Percentiles rank a stretch among this genome's conserved stretches.
Conservation (phyloP, 169 alveolate genomes). For the Plasmodium chabaudi region DNA sequence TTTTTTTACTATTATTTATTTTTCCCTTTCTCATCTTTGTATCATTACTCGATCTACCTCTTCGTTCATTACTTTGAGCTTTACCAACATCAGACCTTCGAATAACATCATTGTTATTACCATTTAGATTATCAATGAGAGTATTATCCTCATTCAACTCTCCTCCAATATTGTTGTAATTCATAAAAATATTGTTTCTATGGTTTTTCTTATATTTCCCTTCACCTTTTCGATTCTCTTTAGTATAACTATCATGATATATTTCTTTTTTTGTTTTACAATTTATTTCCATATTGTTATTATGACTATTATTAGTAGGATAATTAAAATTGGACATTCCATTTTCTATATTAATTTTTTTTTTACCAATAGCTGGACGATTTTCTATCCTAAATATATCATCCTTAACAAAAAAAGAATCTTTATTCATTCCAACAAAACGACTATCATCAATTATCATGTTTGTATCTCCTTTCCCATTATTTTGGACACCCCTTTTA, state of each 20-base stretch:
- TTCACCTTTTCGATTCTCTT: background rate
- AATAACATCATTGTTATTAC: background rate
- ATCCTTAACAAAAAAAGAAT: background rate
- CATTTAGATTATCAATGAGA: background rate
- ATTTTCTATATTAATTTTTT: background rate
- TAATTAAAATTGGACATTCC: background rate
- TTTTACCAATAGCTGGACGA: background rate
- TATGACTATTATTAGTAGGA: background rate
- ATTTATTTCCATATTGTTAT: background rate
- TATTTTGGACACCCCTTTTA: background rate
- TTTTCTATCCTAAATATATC: background rate
- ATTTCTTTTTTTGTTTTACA: background rate
- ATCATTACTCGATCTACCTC: too few relatives aligned
- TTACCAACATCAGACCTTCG: too few relatives aligned
- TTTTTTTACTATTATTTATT: too few relatives aligned
- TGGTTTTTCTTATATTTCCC: background rate
- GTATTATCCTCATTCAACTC: background rate
- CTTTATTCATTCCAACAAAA: background rate
- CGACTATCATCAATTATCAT: background rate
- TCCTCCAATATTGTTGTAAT: too few relatives aligned
- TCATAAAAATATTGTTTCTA: background rate
- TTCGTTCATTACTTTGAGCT: too few relatives aligned
- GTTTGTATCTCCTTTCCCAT: background rate
- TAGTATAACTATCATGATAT: background rate
- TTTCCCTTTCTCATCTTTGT: too few relatives aligned